Evolutionary conservation across 169 alveolate species (phyloP).

Genomic region (Cryptosporidium tyzzeri): DNA sequence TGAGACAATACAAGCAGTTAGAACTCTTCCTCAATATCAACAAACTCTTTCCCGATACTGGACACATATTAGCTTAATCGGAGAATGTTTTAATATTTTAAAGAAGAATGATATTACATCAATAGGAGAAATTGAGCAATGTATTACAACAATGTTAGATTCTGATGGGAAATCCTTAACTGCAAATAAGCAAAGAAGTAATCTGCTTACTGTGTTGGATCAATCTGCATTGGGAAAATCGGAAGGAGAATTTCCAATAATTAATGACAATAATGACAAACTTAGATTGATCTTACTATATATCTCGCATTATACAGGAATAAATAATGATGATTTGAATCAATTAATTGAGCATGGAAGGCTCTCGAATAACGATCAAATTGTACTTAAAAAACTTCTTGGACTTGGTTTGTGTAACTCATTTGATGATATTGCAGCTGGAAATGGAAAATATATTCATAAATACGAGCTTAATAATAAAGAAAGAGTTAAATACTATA

Average conservation of each 20-base stretch:
- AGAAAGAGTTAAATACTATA: slow-evolving; percentile 71
- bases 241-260: slow-evolving; percentile 67
- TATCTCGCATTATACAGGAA: slow-evolving; percentile 75
- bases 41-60: slow-evolving; percentile 84
- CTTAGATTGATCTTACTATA: slow-evolving; percentile 82
- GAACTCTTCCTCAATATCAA: slow-evolving; percentile 84
- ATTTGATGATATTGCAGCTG: slow-evolving; percentile 72
- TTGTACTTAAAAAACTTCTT: slow-evolving; percentile 44
- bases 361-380: slow-evolving; percentile 60
- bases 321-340: slow-evolving; percentile 75
- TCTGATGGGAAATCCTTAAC: slow-evolving; percentile 80
- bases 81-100: slow-evolving; percentile 80
- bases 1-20: slow-evolving; percentile 81
- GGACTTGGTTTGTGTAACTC: slow-evolving; percentile 66
- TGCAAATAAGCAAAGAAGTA: slow-evolving; percentile 72
- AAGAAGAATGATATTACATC: slow-evolving; percentile 77
- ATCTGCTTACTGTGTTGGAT: slow-evolving; percentile 43
- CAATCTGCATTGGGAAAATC: slow-evolving; percentile 15
- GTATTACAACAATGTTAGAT: slow-evolving; percentile 83
- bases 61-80: slow-evolving; percentile 84
- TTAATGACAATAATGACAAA: slow-evolving; percentile 61
- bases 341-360: slow-evolving; percentile 35
- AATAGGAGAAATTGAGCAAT: slow-evolving; percentile 83
- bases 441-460: slow-evolving; percentile 57
- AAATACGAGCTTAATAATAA: slow-evolving; percentile 36